phyloP scores from a whole-genome alignment of 192 early-diverging fungal species.

The Backusella liffmaniae region DNA sequence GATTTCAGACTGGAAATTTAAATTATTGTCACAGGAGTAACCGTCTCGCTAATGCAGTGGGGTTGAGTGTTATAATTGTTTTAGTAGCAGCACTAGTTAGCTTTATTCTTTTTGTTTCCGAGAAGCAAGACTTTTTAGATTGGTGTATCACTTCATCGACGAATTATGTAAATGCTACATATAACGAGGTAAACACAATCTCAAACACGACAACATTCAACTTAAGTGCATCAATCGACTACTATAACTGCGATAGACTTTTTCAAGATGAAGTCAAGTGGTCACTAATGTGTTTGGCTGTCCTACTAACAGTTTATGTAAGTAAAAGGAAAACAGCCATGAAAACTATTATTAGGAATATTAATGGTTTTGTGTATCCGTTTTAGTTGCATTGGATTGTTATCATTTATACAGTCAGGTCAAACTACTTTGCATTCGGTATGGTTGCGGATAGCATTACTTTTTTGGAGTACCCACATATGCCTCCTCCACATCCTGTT shows the following conservation, averaged over 20 bases:
- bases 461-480: neutral
- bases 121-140: neutral
- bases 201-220: neutral
- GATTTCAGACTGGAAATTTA: neutral
- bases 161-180: neutral
- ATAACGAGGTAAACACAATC: neutral
- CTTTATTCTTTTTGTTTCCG: slow-evolving; percentile 11
- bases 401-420: neutral
- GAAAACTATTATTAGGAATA: too few relatives aligned
- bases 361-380: neutral
- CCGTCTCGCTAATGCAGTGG: neutral
- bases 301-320: slow-evolving; percentile 13
- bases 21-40: neutral
- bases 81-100: neutral
- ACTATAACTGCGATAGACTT: slow-evolving; percentile 18
- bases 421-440: neutral
- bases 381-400: slow-evolving; percentile 10
- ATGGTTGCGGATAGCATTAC: neutral
- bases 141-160: slow-evolving; percentile 10
- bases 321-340: neutral
- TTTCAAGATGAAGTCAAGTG: slow-evolving; percentile 18
- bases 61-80: neutral
- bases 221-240: neutral
- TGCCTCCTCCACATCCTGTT: neutral
- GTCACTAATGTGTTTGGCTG: slow-evolving; percentile 1